A percentile compares a stretch with the other conserved stretches of the same genome.
Conservation (phyloP, 2,329 filamentous ascomycete species). For the Coleophoma eucalyptorum region DNA sequence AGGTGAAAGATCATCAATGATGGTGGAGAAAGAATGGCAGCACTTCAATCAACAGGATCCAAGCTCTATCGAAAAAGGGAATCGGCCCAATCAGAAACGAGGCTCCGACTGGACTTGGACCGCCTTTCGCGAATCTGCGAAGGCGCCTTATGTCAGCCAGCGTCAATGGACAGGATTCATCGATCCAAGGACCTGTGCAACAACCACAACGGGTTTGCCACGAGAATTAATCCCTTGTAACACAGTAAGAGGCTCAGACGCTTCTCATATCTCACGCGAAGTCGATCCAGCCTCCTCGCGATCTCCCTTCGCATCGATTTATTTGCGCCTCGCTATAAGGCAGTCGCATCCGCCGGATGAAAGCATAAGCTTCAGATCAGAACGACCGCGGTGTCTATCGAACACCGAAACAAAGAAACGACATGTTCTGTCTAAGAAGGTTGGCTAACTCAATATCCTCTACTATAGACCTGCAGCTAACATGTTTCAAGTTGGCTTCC, state of each 20-base stretch:
- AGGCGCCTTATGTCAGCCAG: no score
- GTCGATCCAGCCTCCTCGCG: background rate
- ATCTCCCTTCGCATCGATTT: background rate
- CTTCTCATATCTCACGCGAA: no score
- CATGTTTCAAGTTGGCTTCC: constrained; percentile 66
- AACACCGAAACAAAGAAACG: constrained; percentile 13
- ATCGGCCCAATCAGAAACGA: background rate
- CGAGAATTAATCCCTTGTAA: no score
- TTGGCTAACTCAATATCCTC: constrained; percentile 22
- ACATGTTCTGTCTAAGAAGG: constrained; percentile 63
- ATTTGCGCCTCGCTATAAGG: background rate
- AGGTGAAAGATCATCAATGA: background rate
- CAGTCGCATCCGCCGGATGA: constrained; percentile 12
- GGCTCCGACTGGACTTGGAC: background rate
- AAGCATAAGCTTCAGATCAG: constrained; percentile 12
- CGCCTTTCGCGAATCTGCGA: background rate
- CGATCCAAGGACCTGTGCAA: no score
- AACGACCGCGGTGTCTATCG: constrained; percentile 5
- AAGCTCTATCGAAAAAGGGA: background rate
- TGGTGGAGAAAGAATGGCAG: background rate
- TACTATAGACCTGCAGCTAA: constrained; percentile 10
- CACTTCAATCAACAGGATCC: background rate
- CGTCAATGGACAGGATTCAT: no score
- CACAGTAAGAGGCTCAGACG: no score
- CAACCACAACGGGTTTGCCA: no score